Evolutionary conservation across 2,329 filamentous ascomycete species (phyloP).

Genomic region (Ophiosphaerella korrae): DNA sequence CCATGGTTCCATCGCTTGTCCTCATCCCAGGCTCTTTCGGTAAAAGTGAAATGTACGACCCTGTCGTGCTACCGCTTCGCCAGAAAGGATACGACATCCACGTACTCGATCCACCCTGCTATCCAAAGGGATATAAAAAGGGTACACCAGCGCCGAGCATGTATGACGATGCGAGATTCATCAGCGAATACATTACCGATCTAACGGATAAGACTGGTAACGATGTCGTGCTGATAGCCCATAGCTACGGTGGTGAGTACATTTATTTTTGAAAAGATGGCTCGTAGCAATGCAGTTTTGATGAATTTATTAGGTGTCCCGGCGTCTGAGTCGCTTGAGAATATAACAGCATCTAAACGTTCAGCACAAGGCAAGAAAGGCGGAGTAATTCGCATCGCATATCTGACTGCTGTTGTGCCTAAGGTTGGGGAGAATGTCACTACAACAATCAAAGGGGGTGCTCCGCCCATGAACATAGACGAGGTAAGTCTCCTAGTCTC

Average conservation of each 20-base stretch:
- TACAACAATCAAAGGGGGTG: conserved; percentile 3
- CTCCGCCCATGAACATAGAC: conserved; percentile 6
- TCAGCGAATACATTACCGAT: conserved; percentile 24
- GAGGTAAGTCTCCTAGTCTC: conserved; percentile 9
- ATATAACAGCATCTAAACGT: conserved; percentile 32
- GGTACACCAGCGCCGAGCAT: conserved; percentile 17
- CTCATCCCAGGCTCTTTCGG: conserved; percentile 35
- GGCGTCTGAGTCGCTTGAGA: conserved; percentile 34
- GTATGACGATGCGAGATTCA: conserved; percentile 39
- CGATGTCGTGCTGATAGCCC: conserved; percentile 44
- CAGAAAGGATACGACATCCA: conserved; percentile 20
- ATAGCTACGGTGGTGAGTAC: conserved; percentile 45
- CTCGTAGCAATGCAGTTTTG: not conserved
- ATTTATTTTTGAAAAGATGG: not conserved
- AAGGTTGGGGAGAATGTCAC: conserved; percentile 14
- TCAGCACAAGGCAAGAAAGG: conserved; percentile 34
- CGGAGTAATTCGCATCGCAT: conserved; percentile 32
- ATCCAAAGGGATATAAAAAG: conserved; percentile 12
- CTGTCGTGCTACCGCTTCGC: conserved; percentile 11
- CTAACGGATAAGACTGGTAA: conserved; percentile 37
- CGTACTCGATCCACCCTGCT: conserved; percentile 17
- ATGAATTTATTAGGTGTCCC: conserved; percentile 16
- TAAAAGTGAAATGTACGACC: conserved; percentile 16
- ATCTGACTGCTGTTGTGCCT: conserved; percentile 26
- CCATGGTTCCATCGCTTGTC: conserved; percentile 25